phyloP scores from a whole-genome alignment of 768 basidiomycete genomes.

The Sporobolomyces phaffii region DNA sequence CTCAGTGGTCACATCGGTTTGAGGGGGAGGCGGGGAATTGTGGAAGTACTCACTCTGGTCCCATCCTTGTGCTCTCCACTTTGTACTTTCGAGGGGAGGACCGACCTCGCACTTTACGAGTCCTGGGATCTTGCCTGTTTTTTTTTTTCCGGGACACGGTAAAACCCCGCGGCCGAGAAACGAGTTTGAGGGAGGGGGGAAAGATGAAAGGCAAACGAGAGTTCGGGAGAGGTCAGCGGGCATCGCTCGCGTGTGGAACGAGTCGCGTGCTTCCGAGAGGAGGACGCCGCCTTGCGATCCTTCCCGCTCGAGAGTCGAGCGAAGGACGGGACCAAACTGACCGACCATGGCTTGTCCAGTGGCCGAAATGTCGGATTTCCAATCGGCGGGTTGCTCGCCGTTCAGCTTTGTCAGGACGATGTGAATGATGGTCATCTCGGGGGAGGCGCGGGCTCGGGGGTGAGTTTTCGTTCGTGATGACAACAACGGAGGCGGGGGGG shows the following conservation, averaged over 20 bases:
- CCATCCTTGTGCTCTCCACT: slow-evolving; percentile 23
- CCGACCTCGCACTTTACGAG: slow-evolving; percentile 10
- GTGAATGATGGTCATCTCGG: slow-evolving; percentile 19
- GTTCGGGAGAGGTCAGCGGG: not conserved
- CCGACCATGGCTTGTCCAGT: slow-evolving; percentile 18
- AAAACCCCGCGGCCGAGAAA: too few relatives aligned
- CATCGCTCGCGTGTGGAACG: too few relatives aligned
- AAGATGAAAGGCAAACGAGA: not conserved
- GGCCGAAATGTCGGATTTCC: not conserved
- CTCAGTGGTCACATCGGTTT: too few relatives aligned
- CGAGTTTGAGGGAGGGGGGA: not conserved
- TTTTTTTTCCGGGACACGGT: too few relatives aligned
- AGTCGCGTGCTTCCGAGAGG: too few relatives aligned
- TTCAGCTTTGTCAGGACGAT: slow-evolving; percentile 22
- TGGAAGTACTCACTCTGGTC: slow-evolving; percentile 16
- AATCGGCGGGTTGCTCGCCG: not conserved
- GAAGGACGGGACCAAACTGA: too few relatives aligned
- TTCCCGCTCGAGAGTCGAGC: too few relatives aligned
- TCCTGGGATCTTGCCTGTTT: slow-evolving; percentile 18
- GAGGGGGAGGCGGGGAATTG: too few relatives aligned
- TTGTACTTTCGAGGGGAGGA: slow-evolving; percentile 10
- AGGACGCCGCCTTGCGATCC: too few relatives aligned
- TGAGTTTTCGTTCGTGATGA: not conserved
- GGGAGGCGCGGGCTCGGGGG: too few relatives aligned
- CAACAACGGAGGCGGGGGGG: not conserved